Evolutionary conservation across 352 stramenopile genomes (phyloP), one percentile per base, ranked within the genome.

Genomic region (Globisporangium takayamanum): DNA sequence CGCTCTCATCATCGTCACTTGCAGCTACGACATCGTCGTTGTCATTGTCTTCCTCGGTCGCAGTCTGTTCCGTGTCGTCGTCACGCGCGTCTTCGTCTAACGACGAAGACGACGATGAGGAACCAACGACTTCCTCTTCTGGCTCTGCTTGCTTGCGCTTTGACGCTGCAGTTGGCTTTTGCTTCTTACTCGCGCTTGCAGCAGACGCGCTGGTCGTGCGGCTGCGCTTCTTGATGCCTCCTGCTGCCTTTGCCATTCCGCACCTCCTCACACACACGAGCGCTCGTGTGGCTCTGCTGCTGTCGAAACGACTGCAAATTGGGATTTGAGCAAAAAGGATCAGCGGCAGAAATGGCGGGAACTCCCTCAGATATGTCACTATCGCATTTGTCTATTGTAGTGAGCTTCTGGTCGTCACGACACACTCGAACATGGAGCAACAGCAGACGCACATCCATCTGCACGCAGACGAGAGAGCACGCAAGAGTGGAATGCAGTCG

Each of bases 111-210:
- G 30, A 39, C 18, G 30, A 28, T 11, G 41, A n/a, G 8, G 41
- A 47, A 18, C 15, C 41, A 20, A 47, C 41, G 18, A 47, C 18
- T 6, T 20, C 11, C 5, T 47, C 41, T 10, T 20, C 41, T 6
- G 41, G 14, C 18, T 30, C 45, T 18, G 5, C 12, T 12, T 7
- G 14, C 18, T 14, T 18, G 45, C 22, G 8, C 14, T 14, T 25
- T 54, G 53, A 5, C 57, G 42, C 37, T n/a, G n/a, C 1, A 52
- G 62, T 16, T 33, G 48, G 33, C 53, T 64, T 68, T 39, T 56
- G 56, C 41, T 67, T 64, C 56, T 58, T 69, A 59, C 57, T 53
- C 39, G 48, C 15, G 25, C n/a, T 41, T 22, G 45, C 37, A 11
- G 18, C 48, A 15, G 33, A n/a, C 25, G 46, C 36, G 11, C 26